Evolutionary conservation across 345 rosid genomes (phyloP).

Genomic region (Lepidium didymum): DNA sequence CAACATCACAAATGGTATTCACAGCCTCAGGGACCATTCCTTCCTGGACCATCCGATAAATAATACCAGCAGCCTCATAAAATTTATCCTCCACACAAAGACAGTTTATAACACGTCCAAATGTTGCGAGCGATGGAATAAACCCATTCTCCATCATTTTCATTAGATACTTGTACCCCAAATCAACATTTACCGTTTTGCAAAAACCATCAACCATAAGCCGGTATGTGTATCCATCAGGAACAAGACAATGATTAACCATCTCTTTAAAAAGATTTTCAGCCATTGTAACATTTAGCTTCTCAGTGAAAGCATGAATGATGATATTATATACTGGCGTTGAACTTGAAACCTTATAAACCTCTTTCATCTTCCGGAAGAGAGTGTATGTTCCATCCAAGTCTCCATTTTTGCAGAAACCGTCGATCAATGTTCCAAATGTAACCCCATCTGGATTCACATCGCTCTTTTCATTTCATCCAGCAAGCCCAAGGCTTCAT

Average conservation of each 20-base stretch:
- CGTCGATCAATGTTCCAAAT: slow-evolving; percentile 60
- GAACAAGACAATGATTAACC: slow-evolving; percentile 48
- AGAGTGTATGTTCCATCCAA: slow-evolving; percentile 57
- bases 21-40: slow-evolving; percentile 76
- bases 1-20: slow-evolving; percentile 60
- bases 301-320: slow-evolving; percentile 59
- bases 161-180: slow-evolving; percentile 48
- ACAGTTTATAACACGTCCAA: slow-evolving; percentile 81
- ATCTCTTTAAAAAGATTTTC: slow-evolving; percentile 63
- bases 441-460: slow-evolving; percentile 57
- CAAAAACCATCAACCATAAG: slow-evolving; percentile 80
- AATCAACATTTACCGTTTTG: slow-evolving; percentile 56
- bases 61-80: slow-evolving; percentile 59
- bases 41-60: slow-evolving; percentile 61
- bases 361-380: slow-evolving; percentile 50
- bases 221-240: slow-evolving; percentile 68
- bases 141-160: slow-evolving; percentile 57
- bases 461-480: slow-evolving; percentile 44
- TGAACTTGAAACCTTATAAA: slow-evolving; percentile 43
- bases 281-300: slow-evolving; percentile 54
- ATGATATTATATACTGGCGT: slow-evolving; percentile 68
- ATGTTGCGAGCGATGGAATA: slow-evolving; percentile 55
- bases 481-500: slow-evolving; percentile 60
- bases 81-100: slow-evolving; percentile 64
- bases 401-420: slow-evolving; percentile 60